phyloP scores from a whole-genome alignment of 1,284 basidiomycete species.

The Leccinum subrobustum region DNA sequence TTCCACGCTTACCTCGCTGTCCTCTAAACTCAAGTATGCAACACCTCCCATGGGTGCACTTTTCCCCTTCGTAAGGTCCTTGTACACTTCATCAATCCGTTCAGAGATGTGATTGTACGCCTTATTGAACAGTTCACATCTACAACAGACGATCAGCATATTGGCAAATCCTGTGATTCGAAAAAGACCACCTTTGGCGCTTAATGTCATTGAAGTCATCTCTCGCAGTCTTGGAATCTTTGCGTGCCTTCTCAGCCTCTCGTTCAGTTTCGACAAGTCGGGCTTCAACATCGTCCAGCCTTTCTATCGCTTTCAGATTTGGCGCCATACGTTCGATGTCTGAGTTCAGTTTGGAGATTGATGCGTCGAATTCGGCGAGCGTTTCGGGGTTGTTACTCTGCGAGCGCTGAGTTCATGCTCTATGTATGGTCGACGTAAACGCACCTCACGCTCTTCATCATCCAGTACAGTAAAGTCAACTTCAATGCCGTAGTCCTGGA shows the following conservation, averaged over 20 bases:
- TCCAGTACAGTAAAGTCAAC: constrained; percentile 83
- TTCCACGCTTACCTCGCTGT: constrained; percentile 71
- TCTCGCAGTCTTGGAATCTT: constrained; percentile 84
- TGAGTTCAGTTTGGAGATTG: constrained; percentile 67
- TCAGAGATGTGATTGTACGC: constrained; percentile 97
- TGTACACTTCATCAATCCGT: constrained; percentile 94
- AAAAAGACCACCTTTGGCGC: constrained; percentile 61
- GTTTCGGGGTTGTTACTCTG: constrained; percentile 69
- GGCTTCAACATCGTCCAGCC: constrained; percentile 89
- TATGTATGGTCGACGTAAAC: constrained; percentile 16
- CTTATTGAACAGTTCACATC: constrained; percentile 90
- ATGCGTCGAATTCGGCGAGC: constrained; percentile 75
- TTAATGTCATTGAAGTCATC: constrained; percentile 91
- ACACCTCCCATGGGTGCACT: constrained; percentile 93
- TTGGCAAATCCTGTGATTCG: neutral
- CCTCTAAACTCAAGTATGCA: constrained; percentile 94
- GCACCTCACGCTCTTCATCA: constrained; percentile 80
- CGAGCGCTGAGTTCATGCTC: neutral
- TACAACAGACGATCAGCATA: constrained; percentile 7
- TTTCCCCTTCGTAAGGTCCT: constrained; percentile 95
- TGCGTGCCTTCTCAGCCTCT: constrained; percentile 76
- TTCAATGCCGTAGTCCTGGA: constrained; percentile 87
- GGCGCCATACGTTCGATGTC: constrained; percentile 96
- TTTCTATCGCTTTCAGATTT: constrained; percentile 94
- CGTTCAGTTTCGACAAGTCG: constrained; percentile 73